Percentiles rank a stretch among this genome's conserved stretches.
Evolutionary conservation across 495 filamentous ascomycete genomes (phyloP).

Genomic region (Penicillium bialowiezense): DNA sequence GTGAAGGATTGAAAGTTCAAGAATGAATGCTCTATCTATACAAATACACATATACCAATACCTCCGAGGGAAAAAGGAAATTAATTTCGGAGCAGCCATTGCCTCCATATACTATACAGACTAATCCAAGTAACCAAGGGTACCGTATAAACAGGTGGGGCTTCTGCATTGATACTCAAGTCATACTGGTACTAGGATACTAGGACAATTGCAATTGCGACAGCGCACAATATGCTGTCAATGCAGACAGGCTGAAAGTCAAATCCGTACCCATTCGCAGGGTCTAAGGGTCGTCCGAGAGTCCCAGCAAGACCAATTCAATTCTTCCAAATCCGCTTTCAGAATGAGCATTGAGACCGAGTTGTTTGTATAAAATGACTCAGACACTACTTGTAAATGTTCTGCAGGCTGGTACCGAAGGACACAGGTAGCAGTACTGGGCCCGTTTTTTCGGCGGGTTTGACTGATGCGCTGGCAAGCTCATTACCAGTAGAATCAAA

Average conservation of each 20-base stretch:
- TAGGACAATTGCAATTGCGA: slow-evolving; percentile 23
- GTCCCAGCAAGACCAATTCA: too few species aligned
- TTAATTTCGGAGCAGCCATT: slow-evolving; percentile 9
- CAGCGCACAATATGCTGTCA: slow-evolving; percentile 15
- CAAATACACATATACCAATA: slow-evolving; percentile 16
- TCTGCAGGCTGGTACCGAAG: neutral
- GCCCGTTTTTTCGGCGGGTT: slow-evolving; percentile 22
- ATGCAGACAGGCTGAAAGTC: slow-evolving; percentile 9
- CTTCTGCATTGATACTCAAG: slow-evolving; percentile 14
- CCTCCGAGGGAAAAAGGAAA: slow-evolving; percentile 11
- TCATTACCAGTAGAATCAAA: slow-evolving; percentile 68
- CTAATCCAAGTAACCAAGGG: too few species aligned
- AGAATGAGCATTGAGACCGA: too few species aligned
- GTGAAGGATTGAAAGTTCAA: slow-evolving; percentile 7
- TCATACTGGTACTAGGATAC: slow-evolving; percentile 19
- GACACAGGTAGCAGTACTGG: slow-evolving; percentile 1
- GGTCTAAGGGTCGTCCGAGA: too few species aligned
- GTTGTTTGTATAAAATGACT: too few species aligned
- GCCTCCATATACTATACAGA: slow-evolving; percentile 9
- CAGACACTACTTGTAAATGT: too few species aligned
- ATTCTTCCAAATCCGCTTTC: neutral
- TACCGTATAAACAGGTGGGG: slow-evolving; percentile 20
- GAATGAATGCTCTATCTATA: slow-evolving; percentile 19
- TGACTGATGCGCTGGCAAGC: slow-evolving; percentile 87
- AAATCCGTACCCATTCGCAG: neutral